Base-by-base conservation (phyloP, 2,329 filamentous ascomycete genomes). In the Ceratocystis alfenasii region DNA sequence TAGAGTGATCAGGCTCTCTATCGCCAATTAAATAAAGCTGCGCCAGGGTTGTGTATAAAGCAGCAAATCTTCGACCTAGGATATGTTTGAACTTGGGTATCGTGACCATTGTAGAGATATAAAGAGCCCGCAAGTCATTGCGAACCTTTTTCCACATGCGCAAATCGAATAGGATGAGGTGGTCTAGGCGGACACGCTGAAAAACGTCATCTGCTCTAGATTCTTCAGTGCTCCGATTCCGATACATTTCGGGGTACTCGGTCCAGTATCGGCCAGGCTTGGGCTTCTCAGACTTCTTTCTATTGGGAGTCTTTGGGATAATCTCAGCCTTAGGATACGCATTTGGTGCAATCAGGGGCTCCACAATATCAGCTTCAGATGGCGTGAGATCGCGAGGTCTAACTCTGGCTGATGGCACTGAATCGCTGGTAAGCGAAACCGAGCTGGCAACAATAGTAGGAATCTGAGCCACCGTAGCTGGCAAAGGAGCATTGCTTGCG, bases 11-110 rank as follows among this genome's bases (percentile, higher is more conserved):
- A 1, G 94, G 94, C 74, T 99, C 94, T 69, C 94, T 83, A 73
- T 99, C 94, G 15, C 93, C 93, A 69, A 99, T 94, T 36, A 99
- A 83, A 74, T 97, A 99, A 2, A 99, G 79, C 74, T 99, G 93
- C 4, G 94, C 92, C 61, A 99, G 78, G 1, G 89, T 89, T 1
- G 94, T 97, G 76, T 99, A 99, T 2, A 99, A 80, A 0, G 91
- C 93, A 64, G 95, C 90, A 74, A 99, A 95, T n/a, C 94, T 85
- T 55, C 99, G 79, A 1, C 93, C 92, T 65, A 99, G 80, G 8
- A 99, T 85, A 22, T 93, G 87, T 77, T 99, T 99, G 81, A 99
- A 99, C 73, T 95, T 85, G 3, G 94, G 93, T 65, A 99, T 90
- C 5, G 90, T 90, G 61, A 99, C 92, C 4, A 99, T 90, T 0